Evolutionary conservation across 306 rosid genomes (phyloP), one percentile per base, ranked within the genome.

Genomic region (Dryas octopetala): DNA sequence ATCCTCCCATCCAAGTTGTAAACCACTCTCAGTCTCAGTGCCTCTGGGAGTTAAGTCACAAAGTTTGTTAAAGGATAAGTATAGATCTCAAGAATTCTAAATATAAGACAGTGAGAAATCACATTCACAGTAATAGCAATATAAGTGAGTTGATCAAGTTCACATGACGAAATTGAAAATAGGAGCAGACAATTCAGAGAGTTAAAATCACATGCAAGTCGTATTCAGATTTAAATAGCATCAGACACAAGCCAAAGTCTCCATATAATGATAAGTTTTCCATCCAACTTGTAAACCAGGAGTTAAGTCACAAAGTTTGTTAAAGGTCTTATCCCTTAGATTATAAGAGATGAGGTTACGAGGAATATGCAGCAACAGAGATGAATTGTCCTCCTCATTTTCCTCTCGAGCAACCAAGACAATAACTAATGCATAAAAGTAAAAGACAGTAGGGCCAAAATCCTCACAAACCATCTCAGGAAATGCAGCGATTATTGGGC

Each of bases 351-450:
- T 43, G 14, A 72, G 4, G 9, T 58, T 26, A 14, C 38, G 54
- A 12, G 76, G 76, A 57, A 58, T 58, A 60, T 72, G 57, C 23
- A 72, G 52, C 49, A 72, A 26, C 32, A 72, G 8, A 38, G 62
- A 54, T 55, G 67, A 19, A 19, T 16, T 46, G 13, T 45, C 76
- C 44, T 72, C 23, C 23, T 23, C 76, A 19, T 4, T 45, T 59
- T 72, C 10, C 13, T 44, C 26, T 59, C 26, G 23, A 46, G 46
- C 54, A 44, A 72, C 23, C 44, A 72, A 41, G 17, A n/a, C 26
- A 43, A 46, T 17, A 60, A 15, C 64, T 6, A n/a, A 44, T 4
- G 51, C 6, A 11, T 43, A 65, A 45, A 23, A 65, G 11, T 65
- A 49, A 65, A 1, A 1, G 2, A 46, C 9, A n/a, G 0, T n/a